A percentile compares a stretch with the other conserved stretches of the same genome.
Conservation (phyloP, 176 grass and related monocot species). For the Chrysopogon serrulatus region DNA sequence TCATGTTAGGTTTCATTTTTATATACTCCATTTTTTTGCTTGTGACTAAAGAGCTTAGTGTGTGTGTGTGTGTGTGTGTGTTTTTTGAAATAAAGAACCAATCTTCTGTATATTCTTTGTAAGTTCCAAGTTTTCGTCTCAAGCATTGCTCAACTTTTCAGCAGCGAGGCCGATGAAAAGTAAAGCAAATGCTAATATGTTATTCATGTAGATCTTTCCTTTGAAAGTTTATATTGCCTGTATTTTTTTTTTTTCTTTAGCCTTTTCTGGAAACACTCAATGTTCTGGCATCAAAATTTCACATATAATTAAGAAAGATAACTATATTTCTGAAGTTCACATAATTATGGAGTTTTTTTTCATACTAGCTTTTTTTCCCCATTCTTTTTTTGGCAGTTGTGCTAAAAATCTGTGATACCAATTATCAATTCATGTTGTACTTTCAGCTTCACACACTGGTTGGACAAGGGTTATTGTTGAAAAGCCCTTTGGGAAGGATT, state of each 20-base stretch:
- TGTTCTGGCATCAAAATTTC: not conserved
- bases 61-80: no score
- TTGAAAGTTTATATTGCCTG: not conserved
- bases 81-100: not conserved
- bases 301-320: not conserved
- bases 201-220: not conserved
- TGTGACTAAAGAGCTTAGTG: not conserved
- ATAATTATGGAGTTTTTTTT: constrained; percentile 8
- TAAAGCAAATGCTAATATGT: not conserved
- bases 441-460: constrained; percentile 55
- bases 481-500: constrained; percentile 92
- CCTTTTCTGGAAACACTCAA: not conserved
- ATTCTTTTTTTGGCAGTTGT: not conserved
- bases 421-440: constrained; percentile 22
- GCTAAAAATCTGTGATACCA: not conserved
- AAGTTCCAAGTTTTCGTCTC: not conserved
- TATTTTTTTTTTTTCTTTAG: not conserved
- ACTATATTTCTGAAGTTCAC: not conserved
- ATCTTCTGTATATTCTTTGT: not conserved
- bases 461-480: constrained; percentile 90
- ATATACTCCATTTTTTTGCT: not conserved
- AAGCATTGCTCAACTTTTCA: not conserved
- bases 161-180: not conserved
- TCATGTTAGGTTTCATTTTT: not conserved
- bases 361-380: not conserved